A percentile compares a stretch with the other conserved stretches of the same genome.
Conservation (phyloP, 1,139 yeast genomes). For the Pichia sp. region DNA sequence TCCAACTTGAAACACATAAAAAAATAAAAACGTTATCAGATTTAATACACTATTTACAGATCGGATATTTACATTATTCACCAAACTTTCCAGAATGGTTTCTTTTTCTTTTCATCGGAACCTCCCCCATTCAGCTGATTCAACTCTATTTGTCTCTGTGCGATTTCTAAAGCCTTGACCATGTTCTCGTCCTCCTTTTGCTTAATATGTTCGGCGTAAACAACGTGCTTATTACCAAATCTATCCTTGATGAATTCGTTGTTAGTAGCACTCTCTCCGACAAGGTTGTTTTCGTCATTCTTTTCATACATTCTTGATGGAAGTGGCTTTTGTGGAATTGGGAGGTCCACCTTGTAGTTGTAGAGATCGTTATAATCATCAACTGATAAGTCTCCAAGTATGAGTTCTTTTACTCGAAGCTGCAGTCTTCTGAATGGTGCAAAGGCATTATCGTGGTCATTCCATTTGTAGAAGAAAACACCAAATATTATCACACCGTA, state of each 20-base stretch:
- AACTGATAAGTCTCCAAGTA: slow-evolving; percentile 52
- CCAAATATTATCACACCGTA: slow-evolving; percentile 52
- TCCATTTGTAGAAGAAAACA: slow-evolving; percentile 78
- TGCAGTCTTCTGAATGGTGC: slow-evolving; percentile 65
- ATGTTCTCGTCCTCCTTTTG: slow-evolving; percentile 70
- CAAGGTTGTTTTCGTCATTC: slow-evolving; percentile 41
- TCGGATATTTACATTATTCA: too few species aligned
- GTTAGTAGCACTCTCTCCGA: slow-evolving; percentile 27
- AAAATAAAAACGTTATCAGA: too few species aligned
- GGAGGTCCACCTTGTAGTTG: slow-evolving; percentile 32
- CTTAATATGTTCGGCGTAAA: slow-evolving; percentile 70
- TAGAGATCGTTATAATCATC: slow-evolving; percentile 63
- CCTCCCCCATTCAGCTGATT: slow-evolving; percentile 17
- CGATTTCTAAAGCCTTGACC: slow-evolving; percentile 42
- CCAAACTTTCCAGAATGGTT: slow-evolving; percentile 32
- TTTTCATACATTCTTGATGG: slow-evolving; percentile 36
- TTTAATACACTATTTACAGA: too few species aligned
- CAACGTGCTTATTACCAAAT: slow-evolving; percentile 58
- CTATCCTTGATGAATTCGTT: slow-evolving; percentile 65
- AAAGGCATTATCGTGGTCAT: slow-evolving; percentile 75
- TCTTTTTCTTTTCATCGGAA: slow-evolving; percentile 1
- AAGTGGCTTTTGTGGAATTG: slow-evolving; percentile 31
- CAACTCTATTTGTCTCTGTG: slow-evolving; percentile 26
- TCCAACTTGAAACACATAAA: not conserved
- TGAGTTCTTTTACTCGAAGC: slow-evolving; percentile 50